Evolutionary conservation across 441 rosid species (phyloP).

Genomic region (Metrosideros polymorpha): DNA sequence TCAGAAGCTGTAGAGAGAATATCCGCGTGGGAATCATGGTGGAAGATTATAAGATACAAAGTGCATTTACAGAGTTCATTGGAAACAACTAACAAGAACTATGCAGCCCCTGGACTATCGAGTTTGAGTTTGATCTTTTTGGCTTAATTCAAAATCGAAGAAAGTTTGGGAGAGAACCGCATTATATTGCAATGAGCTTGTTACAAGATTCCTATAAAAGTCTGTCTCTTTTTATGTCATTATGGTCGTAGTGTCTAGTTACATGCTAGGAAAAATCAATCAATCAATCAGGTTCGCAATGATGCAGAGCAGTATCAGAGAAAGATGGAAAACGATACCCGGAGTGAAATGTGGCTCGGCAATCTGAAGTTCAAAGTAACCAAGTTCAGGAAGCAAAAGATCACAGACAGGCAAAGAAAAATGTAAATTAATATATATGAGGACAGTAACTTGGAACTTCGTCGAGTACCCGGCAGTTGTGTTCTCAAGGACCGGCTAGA

Average conservation of each 20-base stretch:
- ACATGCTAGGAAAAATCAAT: background rate
- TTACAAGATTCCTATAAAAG: too few species aligned
- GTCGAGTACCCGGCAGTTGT: background rate
- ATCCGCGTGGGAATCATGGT: too few species aligned
- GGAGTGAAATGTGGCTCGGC: background rate
- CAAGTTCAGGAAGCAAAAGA: background rate
- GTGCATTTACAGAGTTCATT: too few species aligned
- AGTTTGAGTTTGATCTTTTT: background rate
- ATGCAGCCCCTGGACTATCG: too few species aligned
- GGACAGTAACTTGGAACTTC: background rate
- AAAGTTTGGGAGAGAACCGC: background rate
- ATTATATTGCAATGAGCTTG: background rate
- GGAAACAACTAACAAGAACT: too few species aligned
- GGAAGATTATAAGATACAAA: too few species aligned
- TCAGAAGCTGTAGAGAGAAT: too few species aligned
- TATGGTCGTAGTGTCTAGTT: too few species aligned
- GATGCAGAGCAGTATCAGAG: background rate
- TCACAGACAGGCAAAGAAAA: background rate
- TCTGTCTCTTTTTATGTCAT: too few species aligned
- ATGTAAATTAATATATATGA: background rate
- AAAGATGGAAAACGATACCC: background rate
- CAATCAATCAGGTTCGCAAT: background rate
- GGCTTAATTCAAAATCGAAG: background rate
- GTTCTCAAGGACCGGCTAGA: background rate
- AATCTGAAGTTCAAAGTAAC: background rate